These are phyloP conservation scores for Sporothrix euskadiensis DNA, from an alignment of 2,329 filamentous ascomycete genomes.

Conservation along the genomic window DNA sequence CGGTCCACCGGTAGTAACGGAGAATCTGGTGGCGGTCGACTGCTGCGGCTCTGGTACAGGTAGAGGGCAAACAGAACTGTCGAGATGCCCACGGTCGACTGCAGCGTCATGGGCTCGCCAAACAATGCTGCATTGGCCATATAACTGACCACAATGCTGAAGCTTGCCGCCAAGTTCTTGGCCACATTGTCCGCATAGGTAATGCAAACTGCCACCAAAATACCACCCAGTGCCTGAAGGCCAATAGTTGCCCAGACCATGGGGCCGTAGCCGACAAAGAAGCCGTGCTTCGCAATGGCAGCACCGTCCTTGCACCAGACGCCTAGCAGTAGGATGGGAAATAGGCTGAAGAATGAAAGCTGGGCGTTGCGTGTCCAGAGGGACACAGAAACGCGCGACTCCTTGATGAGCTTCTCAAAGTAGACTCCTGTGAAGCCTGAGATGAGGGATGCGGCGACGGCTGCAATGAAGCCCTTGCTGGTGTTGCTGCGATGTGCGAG, in stretches of 20 bases:
- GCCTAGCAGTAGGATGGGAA: constrained; percentile 15
- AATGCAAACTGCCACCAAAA: constrained; percentile 20
- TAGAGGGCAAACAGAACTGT: constrained; percentile 14
- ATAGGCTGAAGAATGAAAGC: constrained; percentile 22
- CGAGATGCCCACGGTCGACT: constrained; percentile 12
- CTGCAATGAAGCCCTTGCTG: constrained; percentile 19
- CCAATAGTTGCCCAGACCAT: constrained; percentile 14
- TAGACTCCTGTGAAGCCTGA: constrained; percentile 22
- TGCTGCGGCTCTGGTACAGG: constrained; percentile 20
- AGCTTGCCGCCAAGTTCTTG: constrained; percentile 22
- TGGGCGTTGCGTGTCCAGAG: constrained; percentile 25
- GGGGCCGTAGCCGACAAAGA: constrained; percentile 24
- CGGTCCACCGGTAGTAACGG: constrained; percentile 3
- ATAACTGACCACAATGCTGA: constrained; percentile 24
- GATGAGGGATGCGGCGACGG: constrained; percentile 14
- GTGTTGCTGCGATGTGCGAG: neutral
- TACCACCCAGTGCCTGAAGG: constrained; percentile 21
- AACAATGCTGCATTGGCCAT: constrained; percentile 7
- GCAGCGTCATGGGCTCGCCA: constrained; percentile 21
- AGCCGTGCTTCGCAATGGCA: constrained; percentile 15
- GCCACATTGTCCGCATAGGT: constrained; percentile 23
- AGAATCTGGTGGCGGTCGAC: neutral
- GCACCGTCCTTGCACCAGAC: constrained; percentile 22
- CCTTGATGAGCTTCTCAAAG: constrained; percentile 26
- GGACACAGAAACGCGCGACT: constrained; percentile 19